A percentile compares a stretch with the other conserved stretches of the same genome.
phyloP scores from a whole-genome alignment of 192 early-diverging fungal genomes.

The Coemansia sp. region DNA sequence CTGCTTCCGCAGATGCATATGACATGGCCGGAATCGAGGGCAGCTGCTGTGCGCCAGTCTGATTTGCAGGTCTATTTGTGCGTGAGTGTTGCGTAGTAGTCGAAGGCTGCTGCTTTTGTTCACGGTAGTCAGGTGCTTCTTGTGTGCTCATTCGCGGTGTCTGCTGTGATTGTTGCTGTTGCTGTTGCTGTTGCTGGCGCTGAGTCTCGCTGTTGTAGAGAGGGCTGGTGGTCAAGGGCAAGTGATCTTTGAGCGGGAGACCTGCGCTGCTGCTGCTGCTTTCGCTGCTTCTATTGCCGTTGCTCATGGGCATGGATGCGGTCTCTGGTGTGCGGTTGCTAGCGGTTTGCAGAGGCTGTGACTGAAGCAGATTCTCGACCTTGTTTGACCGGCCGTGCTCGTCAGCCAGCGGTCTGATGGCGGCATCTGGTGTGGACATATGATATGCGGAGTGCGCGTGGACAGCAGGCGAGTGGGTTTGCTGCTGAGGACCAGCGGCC shows the following conservation, averaged over 20 bases:
- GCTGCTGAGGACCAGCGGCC: constrained; percentile 23
- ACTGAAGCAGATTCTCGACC: constrained; percentile 12
- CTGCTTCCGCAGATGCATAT: constrained; percentile 1
- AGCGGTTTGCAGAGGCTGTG: not conserved
- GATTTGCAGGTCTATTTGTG: constrained; percentile 2
- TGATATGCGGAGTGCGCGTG: constrained; percentile 17
- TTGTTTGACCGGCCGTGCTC: constrained; percentile 18
- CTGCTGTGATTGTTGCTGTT: constrained; percentile 7
- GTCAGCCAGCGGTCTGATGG: constrained; percentile 16
- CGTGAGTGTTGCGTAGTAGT: not conserved
- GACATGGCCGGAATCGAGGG: constrained; percentile 16
- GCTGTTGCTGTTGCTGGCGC: not conserved
- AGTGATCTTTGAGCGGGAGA: constrained; percentile 3
- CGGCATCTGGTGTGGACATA: constrained; percentile 15
- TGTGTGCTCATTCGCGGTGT: constrained; percentile 1
- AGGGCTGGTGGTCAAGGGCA: not conserved
- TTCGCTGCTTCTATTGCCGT: constrained; percentile 21
- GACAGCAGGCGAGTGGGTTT: constrained; percentile 5
- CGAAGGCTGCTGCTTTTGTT: not conserved
- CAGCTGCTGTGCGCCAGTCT: constrained; percentile 7
- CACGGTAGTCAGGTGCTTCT: not conserved
- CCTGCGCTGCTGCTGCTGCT: constrained; percentile 29
- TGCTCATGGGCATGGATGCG: constrained; percentile 2
- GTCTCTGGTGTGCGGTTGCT: constrained; percentile 2
- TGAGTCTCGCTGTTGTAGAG: not conserved